phyloP scores from a whole-genome alignment of 495 filamentous ascomycete genomes.

The Lasiosphaeria hispida region DNA sequence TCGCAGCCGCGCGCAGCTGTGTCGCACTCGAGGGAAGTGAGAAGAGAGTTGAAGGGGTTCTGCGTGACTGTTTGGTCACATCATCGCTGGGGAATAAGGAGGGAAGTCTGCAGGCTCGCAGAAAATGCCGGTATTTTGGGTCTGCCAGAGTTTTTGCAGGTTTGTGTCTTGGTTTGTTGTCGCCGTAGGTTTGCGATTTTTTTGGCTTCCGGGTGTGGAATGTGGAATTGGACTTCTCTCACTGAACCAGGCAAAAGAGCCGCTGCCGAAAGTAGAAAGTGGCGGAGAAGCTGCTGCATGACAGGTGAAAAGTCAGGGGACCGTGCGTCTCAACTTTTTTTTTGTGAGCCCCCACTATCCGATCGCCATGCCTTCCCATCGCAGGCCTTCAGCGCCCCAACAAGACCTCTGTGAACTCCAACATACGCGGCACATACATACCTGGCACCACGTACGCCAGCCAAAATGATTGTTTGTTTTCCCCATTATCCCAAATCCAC shows the following conservation, averaged over 20 bases:
- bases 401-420: not conserved
- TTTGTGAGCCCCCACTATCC: slow-evolving; percentile 4
- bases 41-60: slow-evolving; percentile 14
- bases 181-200: slow-evolving; percentile 22
- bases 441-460: too few relatives aligned
- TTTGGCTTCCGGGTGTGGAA: slow-evolving; percentile 17
- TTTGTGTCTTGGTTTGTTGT: slow-evolving; percentile 2
- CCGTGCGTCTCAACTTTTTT: slow-evolving; percentile 23
- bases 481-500: not conserved
- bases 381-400: not conserved
- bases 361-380: slow-evolving; percentile 2
- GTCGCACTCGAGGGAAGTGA: slow-evolving; percentile 12
- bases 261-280: slow-evolving; percentile 22
- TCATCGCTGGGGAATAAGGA: slow-evolving; percentile 26
- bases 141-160: not conserved
- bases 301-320: not conserved
- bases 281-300: slow-evolving; percentile 19
- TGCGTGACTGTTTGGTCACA: slow-evolving; percentile 29
- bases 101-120: slow-evolving; percentile 12
- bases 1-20: slow-evolving; percentile 16
- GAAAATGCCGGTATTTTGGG: not conserved
- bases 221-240: slow-evolving; percentile 11
- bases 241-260: slow-evolving; percentile 1
- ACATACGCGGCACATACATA: too few relatives aligned
- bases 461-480: slow-evolving; percentile 36